Evolutionary conservation across 176 grass and related monocot genomes (phyloP), one percentile per base, ranked within the genome.

Genomic region (Zoysia pacifica): DNA sequence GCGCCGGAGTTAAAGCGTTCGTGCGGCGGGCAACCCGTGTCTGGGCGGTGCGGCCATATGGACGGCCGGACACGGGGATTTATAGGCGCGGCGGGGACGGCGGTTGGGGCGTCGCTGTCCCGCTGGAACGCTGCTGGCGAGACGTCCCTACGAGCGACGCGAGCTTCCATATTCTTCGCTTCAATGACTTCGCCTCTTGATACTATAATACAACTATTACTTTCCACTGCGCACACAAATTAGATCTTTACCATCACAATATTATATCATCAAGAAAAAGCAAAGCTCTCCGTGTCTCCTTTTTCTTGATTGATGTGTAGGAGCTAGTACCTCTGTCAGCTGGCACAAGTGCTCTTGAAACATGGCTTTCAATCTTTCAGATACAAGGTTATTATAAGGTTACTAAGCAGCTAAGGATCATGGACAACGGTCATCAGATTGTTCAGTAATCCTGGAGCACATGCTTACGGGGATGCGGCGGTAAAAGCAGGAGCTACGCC

Each of bases 41-140:
- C 50, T 43, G 12, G 40, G 40, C 50, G 77, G 65, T 68, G 77
- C 51, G 77, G 50, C 65, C 77, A 69, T 81, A 53, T 81, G 77
- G 78, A 61, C 5, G 43, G 60, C 69, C 5, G 69, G 69, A 46
- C 50, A 7, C 14, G 8, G 18, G 52, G 62, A 79, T 88, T 88
- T 88, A 88, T 88, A 88, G 86, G 67, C 59, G 14, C 10, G 15
- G 35, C 9, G 1, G 2, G 69, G 43, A 0, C 59, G 67, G 8
- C 73, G 46, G 73, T 72, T 87, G 38, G 11, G 66, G 68, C 47
- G 42, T 79, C 73, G 48, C 43, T 51, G 70, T 71, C 47, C 38
- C 4, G 53, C 64, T 76, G 82, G 65, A 76, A 43, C 58, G 72
- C 53, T 4, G 54, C 28, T 28, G 55, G 14, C 46, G 64, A 63